Base-by-base conservation (phyloP, 192 early-diverging fungal genomes). In the Radiomyces spectabilis region DNA sequence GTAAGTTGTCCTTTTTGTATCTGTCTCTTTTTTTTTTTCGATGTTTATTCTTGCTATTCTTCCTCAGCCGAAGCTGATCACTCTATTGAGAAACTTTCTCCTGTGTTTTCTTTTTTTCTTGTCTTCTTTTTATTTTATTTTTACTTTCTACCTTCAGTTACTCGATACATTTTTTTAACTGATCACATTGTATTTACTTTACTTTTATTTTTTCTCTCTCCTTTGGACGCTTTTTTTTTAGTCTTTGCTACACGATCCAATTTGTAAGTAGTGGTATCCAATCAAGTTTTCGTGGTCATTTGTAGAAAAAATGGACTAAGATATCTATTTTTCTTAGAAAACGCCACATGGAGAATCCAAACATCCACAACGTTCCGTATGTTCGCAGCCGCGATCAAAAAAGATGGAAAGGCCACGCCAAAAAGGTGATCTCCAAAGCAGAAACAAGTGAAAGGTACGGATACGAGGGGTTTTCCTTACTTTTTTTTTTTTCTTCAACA, bases 351-450 rank as follows among this genome's bases (percentile, higher is more conserved):
- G 72, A 74, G 57, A 74, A 74, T 38, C 65, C 65, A 24, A 74
- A 74, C 44, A 74, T 74, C 24, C 72, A 74, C 53, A 74, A 74
- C 45, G 63, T 67, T 26, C 73, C 73, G 0, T 75, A 75, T 45
- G 63, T 65, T 21, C 68, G 73, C 31, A 57, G 65, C 38, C 58
- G 73, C n/a, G 73, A 75, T 27, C 73, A 75, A 42, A 75, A 75
- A 46, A 52, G 73, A 37, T 75, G 73, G 73, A 66, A 66, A 37
- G 69, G 69, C 0, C 73, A 75, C 48, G 66, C 70, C 37, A 75
- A 75, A 49, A 75, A 75, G 41, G 45, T 66, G 13, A 65, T 63
- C 12, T 66, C 65, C 21, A 66, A 65, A 42, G 65, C 57, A 43
- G 73, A 75, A 51, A 75, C 73, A 0, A 71, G 69, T 1, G 55